phyloP scores from a whole-genome alignment of 129 eudicot genomes.

The Flaveria linearis region DNA sequence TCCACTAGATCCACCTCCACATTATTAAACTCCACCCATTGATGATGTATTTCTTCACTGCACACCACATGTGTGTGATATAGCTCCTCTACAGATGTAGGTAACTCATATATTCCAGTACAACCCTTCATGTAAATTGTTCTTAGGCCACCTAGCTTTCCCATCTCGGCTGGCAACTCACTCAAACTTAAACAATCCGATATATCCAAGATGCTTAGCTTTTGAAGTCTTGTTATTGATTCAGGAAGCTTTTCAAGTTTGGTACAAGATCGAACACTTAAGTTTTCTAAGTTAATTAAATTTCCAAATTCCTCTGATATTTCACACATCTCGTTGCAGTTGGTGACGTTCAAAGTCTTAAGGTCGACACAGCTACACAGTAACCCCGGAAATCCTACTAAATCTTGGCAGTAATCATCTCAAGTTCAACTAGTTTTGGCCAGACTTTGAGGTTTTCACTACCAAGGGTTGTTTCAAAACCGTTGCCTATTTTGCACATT shows the following conservation, averaged over 20 bases:
- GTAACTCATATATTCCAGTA: conserved; percentile 31
- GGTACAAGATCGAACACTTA: conserved; percentile 43
- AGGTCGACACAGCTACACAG: conserved; percentile 36
- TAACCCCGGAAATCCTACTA: conserved; percentile 23
- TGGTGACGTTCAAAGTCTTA: conserved; percentile 39
- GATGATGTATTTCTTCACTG: conserved; percentile 22
- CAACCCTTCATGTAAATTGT: conserved; percentile 45
- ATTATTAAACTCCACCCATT: conserved; percentile 25
- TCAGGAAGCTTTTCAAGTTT: conserved; percentile 38
- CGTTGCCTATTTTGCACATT: conserved; percentile 41
- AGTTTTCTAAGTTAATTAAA: conserved; percentile 33
- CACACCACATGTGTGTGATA: conserved; percentile 17
- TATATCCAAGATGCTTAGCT: conserved; percentile 36
- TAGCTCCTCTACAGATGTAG: conserved; percentile 20
- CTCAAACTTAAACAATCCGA: conserved; percentile 38
- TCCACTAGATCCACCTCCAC: conserved; percentile 18
- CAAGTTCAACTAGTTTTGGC: conserved; percentile 40
- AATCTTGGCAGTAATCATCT: conserved; percentile 42
- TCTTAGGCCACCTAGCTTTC: conserved; percentile 30
- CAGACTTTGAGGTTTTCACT: conserved; percentile 14
- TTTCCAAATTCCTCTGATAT: conserved; percentile 41
- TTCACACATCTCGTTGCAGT: conserved; percentile 38
- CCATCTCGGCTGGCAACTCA: conserved; percentile 30
- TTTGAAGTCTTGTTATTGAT: conserved; percentile 34
- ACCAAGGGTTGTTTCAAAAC: conserved; percentile 20